Evolutionary conservation across 768 basidiomycete genomes (phyloP), one percentile per base, ranked within the genome.

Genomic region (Leucosporidium creatinivorum): DNA sequence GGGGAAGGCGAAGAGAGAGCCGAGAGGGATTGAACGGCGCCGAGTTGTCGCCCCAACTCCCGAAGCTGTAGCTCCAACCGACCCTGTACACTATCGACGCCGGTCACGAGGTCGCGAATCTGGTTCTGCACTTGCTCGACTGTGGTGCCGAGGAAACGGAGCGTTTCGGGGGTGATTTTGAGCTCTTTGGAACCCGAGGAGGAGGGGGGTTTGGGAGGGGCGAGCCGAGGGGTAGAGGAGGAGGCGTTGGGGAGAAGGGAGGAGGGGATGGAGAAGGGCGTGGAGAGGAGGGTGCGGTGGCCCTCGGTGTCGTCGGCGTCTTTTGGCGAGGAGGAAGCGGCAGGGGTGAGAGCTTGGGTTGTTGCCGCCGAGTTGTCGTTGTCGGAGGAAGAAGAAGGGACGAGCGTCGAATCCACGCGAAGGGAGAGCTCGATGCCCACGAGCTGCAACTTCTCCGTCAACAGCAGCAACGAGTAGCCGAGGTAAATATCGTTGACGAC

Each of bases 401-500:
- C 30, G 83, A 80, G 4, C 76, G 79, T 51, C 73, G 70, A 76
- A 50, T 85, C 84, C 47, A 86, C 80, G 17, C 86, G 88, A 48
- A 92, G 81, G 72, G 83, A 86, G 49, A 94, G 81, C 9, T 89
- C 87, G 75, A 93, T 83, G 10, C 84, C 84, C 13, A 84, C 83
- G 55, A 90, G 80, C 62, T 88, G 85, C 80, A 89, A 85, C 36
- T 83, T 80, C 4, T 89, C 88, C 3, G 89, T 89, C 15, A 94
- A 79, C 57, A 90, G 84, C 72, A 92, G 85, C 62, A 93, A 84
- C 73, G 89, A 88, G 76, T 96, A 96, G 2, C 87, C 87, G 60
- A 94, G 80, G 77, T 92, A 92, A 65, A 94, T 85, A 75, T 94
- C 91, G 76, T 89, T 88, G 17, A 91, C 85, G 52, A 91, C 81